phyloP scores from a whole-genome alignment of 306 rosid species.

The Castanea sativa region DNA sequence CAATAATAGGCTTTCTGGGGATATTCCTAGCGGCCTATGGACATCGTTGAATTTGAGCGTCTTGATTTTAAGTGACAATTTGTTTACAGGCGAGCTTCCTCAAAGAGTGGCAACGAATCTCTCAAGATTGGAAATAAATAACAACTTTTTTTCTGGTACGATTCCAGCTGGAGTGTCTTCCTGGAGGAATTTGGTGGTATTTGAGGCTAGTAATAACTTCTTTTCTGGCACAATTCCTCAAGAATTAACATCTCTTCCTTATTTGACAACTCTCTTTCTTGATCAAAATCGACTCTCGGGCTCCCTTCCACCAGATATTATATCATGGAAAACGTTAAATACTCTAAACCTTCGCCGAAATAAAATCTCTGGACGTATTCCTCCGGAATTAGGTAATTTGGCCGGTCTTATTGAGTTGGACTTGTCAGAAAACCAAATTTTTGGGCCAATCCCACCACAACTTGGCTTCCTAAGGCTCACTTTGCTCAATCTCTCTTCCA shows the following conservation, averaged over 20 bases:
- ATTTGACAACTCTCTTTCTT: constrained; percentile 34
- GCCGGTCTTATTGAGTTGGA: constrained; percentile 45
- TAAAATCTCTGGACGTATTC: constrained; percentile 52
- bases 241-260: constrained; percentile 45
- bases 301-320: constrained; percentile 38
- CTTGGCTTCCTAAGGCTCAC: constrained; percentile 6
- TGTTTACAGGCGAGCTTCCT: constrained; percentile 57
- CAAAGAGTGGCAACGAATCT: constrained; percentile 37
- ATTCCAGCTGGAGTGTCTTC: constrained; percentile 53
- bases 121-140: constrained; percentile 38
- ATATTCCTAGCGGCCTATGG: constrained; percentile 74
- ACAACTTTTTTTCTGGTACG: constrained; percentile 58
- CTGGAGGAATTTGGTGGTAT: constrained; percentile 43
- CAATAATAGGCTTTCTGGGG: constrained; percentile 46
- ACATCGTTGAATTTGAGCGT: constrained; percentile 26
- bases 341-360: constrained; percentile 47
- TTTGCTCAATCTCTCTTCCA: constrained; percentile 48
- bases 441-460: constrained; percentile 61
- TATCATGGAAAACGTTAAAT: constrained; percentile 43
- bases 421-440: constrained; percentile 61
- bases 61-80: constrained; percentile 40
- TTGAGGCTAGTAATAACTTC: constrained; percentile 49
- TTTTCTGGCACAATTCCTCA: constrained; percentile 56
- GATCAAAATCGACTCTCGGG: constrained; percentile 52
- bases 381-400: constrained; percentile 32